Conservation (phyloP, 495 filamentous ascomycete species). For the Durotheca rogersii region DNA sequence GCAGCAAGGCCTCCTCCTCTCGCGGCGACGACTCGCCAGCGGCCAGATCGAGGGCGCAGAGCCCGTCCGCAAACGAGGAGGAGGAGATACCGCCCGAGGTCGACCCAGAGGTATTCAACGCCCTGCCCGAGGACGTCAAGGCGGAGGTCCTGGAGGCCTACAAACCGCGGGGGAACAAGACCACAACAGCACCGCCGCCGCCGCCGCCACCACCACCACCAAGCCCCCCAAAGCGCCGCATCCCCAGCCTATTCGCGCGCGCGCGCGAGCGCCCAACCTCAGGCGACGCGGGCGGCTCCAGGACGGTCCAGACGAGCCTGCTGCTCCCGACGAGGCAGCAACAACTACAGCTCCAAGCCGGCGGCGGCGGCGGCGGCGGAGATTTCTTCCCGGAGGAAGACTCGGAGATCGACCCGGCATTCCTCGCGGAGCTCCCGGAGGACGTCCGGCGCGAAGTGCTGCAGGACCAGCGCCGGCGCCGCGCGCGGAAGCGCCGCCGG, state of each 20-base stretch:
- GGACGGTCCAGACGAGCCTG: conserved; percentile 71
- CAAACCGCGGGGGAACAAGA: conserved; percentile 36
- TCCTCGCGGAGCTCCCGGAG: conserved; percentile 78
- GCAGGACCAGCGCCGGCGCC: conserved; percentile 63
- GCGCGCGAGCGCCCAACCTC: conserved; percentile 43
- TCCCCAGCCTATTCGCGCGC: conserved; percentile 47
- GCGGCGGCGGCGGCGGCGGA: too few species aligned
- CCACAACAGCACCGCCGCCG: too few species aligned
- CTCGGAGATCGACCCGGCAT: conserved; percentile 62
- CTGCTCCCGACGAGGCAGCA: too few species aligned
- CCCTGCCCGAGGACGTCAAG: conserved; percentile 79
- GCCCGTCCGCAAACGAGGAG: conserved; percentile 41
- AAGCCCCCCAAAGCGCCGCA: conserved; percentile 61
- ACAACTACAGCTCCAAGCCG: too few species aligned
- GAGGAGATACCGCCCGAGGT: conserved; percentile 56
- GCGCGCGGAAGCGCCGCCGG: too few species aligned
- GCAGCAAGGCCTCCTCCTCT: conserved; percentile 19
- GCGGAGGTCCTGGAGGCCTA: conserved; percentile 77
- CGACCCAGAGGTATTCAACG: conserved; percentile 71
- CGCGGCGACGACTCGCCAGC: conserved; percentile 28
- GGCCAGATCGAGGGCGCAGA: conserved; percentile 39
- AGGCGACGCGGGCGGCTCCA: too few species aligned
- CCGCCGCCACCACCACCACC: conserved; percentile 53
- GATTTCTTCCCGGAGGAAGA: conserved; percentile 15
- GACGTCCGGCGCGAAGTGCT: conserved; percentile 78